Evolutionary conservation across 768 basidiomycete species (phyloP).

Genomic region (Chlorophyllum brunneum): DNA sequence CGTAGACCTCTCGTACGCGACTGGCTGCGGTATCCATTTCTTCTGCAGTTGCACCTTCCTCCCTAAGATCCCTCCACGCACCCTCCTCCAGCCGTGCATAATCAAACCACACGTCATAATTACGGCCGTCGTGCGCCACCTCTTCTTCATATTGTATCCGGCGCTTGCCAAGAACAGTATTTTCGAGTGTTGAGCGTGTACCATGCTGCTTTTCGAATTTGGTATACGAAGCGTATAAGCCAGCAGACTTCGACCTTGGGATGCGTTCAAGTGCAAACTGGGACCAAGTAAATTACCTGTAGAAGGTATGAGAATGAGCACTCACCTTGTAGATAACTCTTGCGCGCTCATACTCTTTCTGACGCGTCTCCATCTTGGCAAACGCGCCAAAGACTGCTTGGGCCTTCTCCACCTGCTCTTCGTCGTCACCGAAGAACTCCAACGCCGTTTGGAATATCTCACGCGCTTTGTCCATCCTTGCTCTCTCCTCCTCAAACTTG

Average conservation of each 20-base stretch:
- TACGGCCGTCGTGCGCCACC: slow-evolving; percentile 82
- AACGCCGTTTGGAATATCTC: slow-evolving; percentile 89
- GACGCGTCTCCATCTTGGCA: slow-evolving; percentile 94
- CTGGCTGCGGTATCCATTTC: slow-evolving; percentile 59
- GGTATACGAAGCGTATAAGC: slow-evolving; percentile 89
- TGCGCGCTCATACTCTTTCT: slow-evolving; percentile 96
- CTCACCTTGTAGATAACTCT: slow-evolving; percentile 94
- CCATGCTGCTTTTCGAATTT: slow-evolving; percentile 99
- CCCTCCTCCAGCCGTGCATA: slow-evolving; percentile 92
- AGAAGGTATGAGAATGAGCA: background rate
- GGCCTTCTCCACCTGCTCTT: slow-evolving; percentile 92
- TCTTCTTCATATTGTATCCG: slow-evolving; percentile 99
- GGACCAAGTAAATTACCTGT: background rate
- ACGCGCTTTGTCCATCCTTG: slow-evolving; percentile 64
- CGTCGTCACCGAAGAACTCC: slow-evolving; percentile 87
- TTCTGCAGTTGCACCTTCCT: slow-evolving; percentile 69
- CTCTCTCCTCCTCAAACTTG: slow-evolving; percentile 87
- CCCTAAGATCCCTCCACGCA: slow-evolving; percentile 69
- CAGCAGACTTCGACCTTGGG: slow-evolving; percentile 86
- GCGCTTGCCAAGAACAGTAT: slow-evolving; percentile 95
- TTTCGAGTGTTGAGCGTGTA: slow-evolving; percentile 80
- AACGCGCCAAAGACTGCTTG: slow-evolving; percentile 92
- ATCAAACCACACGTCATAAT: slow-evolving; percentile 99
- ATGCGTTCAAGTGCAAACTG: slow-evolving; percentile 95
- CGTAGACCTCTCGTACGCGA: slow-evolving; percentile 90